Conservation (phyloP, 2,329 filamentous ascomycete genomes). For the Pseudogymnoascus sp. region DNA sequence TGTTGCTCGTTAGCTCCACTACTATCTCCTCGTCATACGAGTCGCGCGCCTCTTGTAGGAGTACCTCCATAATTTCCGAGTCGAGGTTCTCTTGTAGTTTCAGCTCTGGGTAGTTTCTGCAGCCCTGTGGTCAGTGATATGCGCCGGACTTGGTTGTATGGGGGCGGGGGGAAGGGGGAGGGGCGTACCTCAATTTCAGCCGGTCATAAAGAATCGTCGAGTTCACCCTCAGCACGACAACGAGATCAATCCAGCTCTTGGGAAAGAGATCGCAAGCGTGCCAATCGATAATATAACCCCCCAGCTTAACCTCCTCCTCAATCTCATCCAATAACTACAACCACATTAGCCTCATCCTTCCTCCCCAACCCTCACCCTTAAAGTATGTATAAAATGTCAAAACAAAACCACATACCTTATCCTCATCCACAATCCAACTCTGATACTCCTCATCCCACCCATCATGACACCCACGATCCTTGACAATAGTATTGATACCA, state of each 20-base stretch:
- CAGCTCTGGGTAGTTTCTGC: conserved; percentile 67
- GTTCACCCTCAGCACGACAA: conserved; percentile 80
- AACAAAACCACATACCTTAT: conserved; percentile 55
- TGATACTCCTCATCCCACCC: conserved; percentile 78
- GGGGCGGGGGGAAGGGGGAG: background rate
- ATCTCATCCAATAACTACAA: conserved; percentile 73
- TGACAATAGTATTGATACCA: conserved; percentile 84
- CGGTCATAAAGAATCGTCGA: conserved; percentile 78
- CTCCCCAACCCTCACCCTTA: background rate
- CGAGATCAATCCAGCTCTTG: conserved; percentile 85
- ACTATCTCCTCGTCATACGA: conserved; percentile 81
- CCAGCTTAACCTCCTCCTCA: conserved; percentile 67
- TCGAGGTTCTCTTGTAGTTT: conserved; percentile 97
- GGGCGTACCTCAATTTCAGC: conserved; percentile 56
- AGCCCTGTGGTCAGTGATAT: background rate
- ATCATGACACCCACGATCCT: conserved; percentile 79
- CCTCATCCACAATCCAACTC: conserved; percentile 92
- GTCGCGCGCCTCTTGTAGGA: conserved; percentile 82
- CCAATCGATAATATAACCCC: conserved; percentile 92
- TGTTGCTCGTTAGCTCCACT: conserved; percentile 78
- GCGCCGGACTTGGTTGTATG: background rate
- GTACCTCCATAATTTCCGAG: conserved; percentile 92
- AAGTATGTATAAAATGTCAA: background rate
- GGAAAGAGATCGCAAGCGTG: conserved; percentile 96
- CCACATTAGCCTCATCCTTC: background rate